Evolutionary conservation across 768 basidiomycete species (phyloP), one percentile per base, ranked within the genome.

Genomic region (Agrocybe praecox): DNA sequence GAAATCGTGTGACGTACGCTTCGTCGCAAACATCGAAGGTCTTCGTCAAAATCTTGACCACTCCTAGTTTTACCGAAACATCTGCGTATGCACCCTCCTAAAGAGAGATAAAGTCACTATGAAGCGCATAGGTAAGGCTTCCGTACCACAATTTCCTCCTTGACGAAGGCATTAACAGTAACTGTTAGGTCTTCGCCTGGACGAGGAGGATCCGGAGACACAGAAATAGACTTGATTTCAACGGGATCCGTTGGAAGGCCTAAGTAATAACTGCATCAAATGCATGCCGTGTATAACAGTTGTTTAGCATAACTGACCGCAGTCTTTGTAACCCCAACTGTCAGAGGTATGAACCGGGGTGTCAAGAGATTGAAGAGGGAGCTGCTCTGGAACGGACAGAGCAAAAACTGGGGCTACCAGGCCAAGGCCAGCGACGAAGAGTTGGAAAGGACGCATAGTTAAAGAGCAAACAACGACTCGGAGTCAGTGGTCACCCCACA

Each of bases 31-130:
- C 73, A 62, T 98, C 93, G 62, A 98, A 96, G 17, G 62, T 67
- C 76, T 92, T 97, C 45, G 78, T 72, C 29, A 98, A 75, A n/a
- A 98, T 69, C 76, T 93, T 97, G 67, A 99, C 84, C 24, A 93
- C 74, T 22, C 97, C 97, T n/a, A 98, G 79, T 72, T 98, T 98
- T 54, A 99, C 96, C 1, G 74, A 73, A 4, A 99, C 94, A 62
- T 96, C 87, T 8, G 90, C 96, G 64, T 84, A 91, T 36, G 96
- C 91, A 6, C 97, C 97, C 5, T 95, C 88, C 96, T 98, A 61
- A 17, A 52, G 24, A 12, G 18, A 45, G 2, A 6, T 26, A 42
- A 14, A n/a, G 21, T 19, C 6, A 10, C 10, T 55, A 43, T 23
- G 21, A 12, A 17, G 33, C 12, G n/a, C 19, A n/a, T 40, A 21